Percentiles rank a stretch among this genome's conserved stretches.
These are phyloP conservation scores for Cryptosporidium tyzzeri DNA, from an alignment of 169 alveolate genomes.

Conservation along the genomic window DNA sequence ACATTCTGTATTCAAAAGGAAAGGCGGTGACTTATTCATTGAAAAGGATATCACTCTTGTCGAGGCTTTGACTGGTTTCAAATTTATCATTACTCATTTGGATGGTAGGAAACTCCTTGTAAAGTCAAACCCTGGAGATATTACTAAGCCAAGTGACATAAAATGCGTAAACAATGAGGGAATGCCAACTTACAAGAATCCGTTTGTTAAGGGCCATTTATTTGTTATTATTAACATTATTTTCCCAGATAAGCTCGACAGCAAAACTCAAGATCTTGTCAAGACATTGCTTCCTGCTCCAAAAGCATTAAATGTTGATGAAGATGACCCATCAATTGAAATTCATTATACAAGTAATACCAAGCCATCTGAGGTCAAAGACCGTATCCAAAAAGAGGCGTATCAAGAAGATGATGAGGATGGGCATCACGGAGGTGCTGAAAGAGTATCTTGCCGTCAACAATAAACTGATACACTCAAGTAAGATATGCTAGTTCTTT, in stretches of 20 bases:
- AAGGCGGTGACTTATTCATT: slow-evolving; percentile 94
- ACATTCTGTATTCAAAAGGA: slow-evolving; percentile 92
- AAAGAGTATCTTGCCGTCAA: slow-evolving; percentile 79
- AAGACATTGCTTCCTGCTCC: slow-evolving; percentile 65
- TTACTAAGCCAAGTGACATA: slow-evolving; percentile 90
- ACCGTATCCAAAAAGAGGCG: slow-evolving; percentile 75
- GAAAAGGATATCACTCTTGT: slow-evolving; percentile 89
- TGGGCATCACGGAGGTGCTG: slow-evolving; percentile 77
- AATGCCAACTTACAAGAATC: slow-evolving; percentile 95
- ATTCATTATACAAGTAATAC: slow-evolving; percentile 67
- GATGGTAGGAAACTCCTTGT: slow-evolving; percentile 92
- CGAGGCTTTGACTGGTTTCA: slow-evolving; percentile 96
- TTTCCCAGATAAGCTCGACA: slow-evolving; percentile 88
- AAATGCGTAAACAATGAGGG: slow-evolving; percentile 94
- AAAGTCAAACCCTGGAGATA: slow-evolving; percentile 88
- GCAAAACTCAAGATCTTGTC: slow-evolving; percentile 52
- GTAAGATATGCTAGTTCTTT: background rate
- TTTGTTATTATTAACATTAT: slow-evolving; percentile 93
- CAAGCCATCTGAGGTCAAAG: slow-evolving; percentile 72
- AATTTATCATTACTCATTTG: slow-evolving; percentile 91
- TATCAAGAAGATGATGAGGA: slow-evolving; percentile 80
- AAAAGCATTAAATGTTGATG: slow-evolving; percentile 32
- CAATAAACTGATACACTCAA: slow-evolving; percentile 33
- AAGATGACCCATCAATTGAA: slow-evolving; percentile 67
- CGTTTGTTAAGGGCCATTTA: slow-evolving; percentile 93